These are phyloP conservation scores for Hygrophorus pudorinus DNA, from an alignment of 768 basidiomycete species.

Conservation along the genomic window DNA sequence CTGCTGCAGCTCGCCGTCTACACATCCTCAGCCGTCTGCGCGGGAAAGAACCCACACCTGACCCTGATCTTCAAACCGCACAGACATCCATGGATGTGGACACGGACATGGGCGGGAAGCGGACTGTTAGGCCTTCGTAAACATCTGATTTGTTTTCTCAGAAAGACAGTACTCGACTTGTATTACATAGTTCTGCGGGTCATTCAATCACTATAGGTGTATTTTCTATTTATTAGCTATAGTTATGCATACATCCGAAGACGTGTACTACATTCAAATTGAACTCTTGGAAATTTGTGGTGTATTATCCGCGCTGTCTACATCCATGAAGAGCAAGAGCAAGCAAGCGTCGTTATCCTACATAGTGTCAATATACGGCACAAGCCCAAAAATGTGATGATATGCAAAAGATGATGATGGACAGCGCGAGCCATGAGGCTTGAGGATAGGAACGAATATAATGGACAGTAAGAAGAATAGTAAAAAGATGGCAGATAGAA, in stretches of 20 bases:
- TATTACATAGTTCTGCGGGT: not conserved
- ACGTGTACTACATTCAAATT: too few species aligned
- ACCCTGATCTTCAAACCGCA: constrained; percentile 33
- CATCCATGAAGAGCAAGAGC: constrained; percentile 2
- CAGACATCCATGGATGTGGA: not conserved
- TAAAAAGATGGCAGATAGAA: not conserved
- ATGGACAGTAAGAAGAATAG: not conserved
- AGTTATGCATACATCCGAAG: not conserved
- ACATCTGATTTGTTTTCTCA: not conserved
- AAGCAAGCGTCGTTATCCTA: constrained; percentile 11
- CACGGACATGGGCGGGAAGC: not conserved
- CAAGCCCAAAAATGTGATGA: constrained; percentile 8
- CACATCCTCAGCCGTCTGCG: constrained; percentile 50
- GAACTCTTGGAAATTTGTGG: not conserved
- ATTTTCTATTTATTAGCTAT: not conserved
- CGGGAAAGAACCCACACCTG: constrained; percentile 49
- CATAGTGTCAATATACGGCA: constrained; percentile 6
- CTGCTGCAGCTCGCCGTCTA: constrained; percentile 43
- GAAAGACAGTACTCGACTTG: not conserved
- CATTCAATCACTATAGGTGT: not conserved
- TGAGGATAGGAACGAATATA: constrained; percentile 10
- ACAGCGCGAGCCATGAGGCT: constrained; percentile 15
- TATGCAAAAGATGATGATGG: constrained; percentile 17
- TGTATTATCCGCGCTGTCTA: not conserved
- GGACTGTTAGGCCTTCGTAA: constrained; percentile 2